phyloP scores from a whole-genome alignment of 129 eudicot species.

The Flaveria brownii region DNA sequence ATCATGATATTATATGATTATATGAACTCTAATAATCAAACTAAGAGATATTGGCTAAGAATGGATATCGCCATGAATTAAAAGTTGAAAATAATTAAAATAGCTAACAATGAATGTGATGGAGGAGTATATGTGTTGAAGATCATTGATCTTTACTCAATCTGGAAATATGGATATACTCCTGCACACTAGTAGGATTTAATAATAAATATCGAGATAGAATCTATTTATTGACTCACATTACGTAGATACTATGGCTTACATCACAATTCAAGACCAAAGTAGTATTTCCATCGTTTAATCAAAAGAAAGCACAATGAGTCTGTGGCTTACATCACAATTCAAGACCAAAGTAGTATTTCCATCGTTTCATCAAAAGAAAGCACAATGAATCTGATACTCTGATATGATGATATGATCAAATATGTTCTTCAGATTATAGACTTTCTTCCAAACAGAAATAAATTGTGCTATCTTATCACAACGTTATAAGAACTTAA shows the following conservation, averaged over 20 bases:
- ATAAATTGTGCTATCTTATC: neutral
- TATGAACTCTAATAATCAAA: neutral
- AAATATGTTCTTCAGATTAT: too few relatives aligned
- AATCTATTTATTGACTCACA: neutral
- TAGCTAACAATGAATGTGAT: constrained; percentile 17
- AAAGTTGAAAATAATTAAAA: neutral
- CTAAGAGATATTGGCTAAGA: constrained; percentile 1
- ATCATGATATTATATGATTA: too few relatives aligned
- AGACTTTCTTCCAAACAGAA: neutral
- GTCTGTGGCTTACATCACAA: neutral
- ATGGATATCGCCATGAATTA: neutral
- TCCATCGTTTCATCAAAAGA: neutral
- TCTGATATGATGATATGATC: too few relatives aligned
- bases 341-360: too few relatives aligned
- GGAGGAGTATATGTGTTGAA: neutral
- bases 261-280: neutral
- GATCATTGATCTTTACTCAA: constrained; percentile 6
- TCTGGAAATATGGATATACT: constrained; percentile 8
- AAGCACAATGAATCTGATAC: neutral
- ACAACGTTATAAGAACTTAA: neutral
- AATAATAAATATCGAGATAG: neutral
- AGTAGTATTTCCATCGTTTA: neutral
- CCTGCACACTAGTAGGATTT: constrained; percentile 2
- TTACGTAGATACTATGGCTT: neutral
- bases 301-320: neutral